Evolutionary conservation across 192 early-diverging fungal species (phyloP).

Genomic region (Entomortierella beljakovae): DNA sequence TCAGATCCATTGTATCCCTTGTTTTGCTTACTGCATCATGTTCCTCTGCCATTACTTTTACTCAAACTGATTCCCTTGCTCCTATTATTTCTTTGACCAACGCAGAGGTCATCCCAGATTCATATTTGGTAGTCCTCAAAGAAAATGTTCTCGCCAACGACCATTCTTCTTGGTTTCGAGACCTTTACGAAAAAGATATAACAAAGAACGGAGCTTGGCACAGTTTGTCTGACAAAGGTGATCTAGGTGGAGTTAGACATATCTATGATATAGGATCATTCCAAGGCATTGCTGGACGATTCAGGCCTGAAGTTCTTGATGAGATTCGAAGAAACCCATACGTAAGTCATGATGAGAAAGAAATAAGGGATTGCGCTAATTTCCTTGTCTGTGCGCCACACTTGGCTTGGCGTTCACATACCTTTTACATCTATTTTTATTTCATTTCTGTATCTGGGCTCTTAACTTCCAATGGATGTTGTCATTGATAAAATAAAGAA

Average conservation of each 20-base stretch:
- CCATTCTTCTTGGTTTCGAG: constrained; percentile 54
- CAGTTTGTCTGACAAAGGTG: constrained; percentile 5
- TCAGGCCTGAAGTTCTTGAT: constrained; percentile 66
- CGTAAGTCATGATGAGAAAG: constrained; percentile 22
- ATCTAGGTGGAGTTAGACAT: constrained; percentile 64
- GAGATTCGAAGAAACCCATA: constrained; percentile 63
- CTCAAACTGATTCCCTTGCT: constrained; percentile 36
- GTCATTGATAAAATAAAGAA: background rate
- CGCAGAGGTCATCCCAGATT: constrained; percentile 67
- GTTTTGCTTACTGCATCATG: too few species aligned
- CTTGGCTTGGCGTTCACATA: too few species aligned
- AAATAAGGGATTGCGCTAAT: too few species aligned
- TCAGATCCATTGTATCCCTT: too few species aligned
- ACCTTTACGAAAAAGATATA: constrained; percentile 45
- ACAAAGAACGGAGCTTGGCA: constrained; percentile 45
- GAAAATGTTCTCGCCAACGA: constrained; percentile 53
- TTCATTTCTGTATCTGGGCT: too few species aligned
- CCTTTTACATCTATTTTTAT: too few species aligned
- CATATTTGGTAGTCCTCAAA: constrained; percentile 76
- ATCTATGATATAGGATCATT: constrained; percentile 67
- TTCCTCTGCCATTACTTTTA: too few species aligned
- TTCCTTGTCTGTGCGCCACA: too few species aligned
- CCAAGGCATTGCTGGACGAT: constrained; percentile 73
- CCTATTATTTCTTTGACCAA: constrained; percentile 65
- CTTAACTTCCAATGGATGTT: too few species aligned